Percentiles rank a stretch among this genome's conserved stretches.
phyloP scores from a whole-genome alignment of 2,329 filamentous ascomycete genomes.

The Cryphonectria nitschkei region DNA sequence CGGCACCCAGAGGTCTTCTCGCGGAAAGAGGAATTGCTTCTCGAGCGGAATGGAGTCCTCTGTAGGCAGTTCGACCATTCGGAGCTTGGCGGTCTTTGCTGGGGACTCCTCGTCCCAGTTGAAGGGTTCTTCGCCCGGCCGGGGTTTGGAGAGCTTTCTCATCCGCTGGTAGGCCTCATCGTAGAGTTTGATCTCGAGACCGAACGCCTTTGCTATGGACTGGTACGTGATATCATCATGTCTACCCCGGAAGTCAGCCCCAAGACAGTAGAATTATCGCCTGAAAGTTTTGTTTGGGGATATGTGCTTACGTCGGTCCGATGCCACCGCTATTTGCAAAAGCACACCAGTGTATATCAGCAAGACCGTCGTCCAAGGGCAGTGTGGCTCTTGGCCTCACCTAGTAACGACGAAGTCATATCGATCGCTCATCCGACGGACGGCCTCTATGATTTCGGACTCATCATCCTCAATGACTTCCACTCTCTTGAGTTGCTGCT shows the following conservation, averaged over 20 bases:
- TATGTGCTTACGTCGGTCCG: conserved; percentile 76
- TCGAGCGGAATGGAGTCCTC: conserved; percentile 67
- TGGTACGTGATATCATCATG: conserved; percentile 98
- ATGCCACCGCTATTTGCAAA: conserved; percentile 72
- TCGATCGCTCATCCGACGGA: conserved; percentile 79
- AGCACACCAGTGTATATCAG: conserved; percentile 25
- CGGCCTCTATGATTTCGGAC: conserved; percentile 84
- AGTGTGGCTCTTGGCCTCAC: conserved; percentile 36
- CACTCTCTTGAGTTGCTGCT: conserved; percentile 74
- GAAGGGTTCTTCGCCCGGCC: conserved; percentile 74
- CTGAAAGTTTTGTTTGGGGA: neutral
- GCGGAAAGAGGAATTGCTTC: conserved; percentile 78
- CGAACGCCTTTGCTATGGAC: conserved; percentile 89
- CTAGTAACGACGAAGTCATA: conserved; percentile 96
- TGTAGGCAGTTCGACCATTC: conserved; percentile 87
- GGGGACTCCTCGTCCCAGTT: conserved; percentile 84
- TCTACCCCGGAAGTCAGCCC: conserved; percentile 46
- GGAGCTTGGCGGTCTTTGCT: conserved; percentile 76
- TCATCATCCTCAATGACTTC: conserved; percentile 96
- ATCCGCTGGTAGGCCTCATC: conserved; percentile 77
- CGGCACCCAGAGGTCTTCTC: conserved; percentile 88
- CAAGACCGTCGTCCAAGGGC: neutral
- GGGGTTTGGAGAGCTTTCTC: conserved; percentile 77
- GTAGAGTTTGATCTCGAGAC: conserved; percentile 76
- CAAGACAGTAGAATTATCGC: conserved; percentile 7